Conservation (phyloP, 1,284 basidiomycete genomes). For the Irpex sp. region DNA sequence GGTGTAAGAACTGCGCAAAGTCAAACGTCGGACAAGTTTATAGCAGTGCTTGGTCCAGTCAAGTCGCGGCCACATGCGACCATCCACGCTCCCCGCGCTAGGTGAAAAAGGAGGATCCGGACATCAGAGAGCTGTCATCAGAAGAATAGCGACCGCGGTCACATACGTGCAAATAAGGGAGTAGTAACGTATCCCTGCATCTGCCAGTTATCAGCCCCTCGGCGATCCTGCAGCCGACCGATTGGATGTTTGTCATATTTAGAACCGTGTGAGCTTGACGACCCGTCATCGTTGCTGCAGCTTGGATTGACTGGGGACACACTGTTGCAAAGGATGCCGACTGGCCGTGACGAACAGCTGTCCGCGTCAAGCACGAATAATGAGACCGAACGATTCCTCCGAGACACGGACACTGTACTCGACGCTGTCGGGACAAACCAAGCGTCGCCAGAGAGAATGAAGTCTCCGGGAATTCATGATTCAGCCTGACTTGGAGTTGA, state of each 20-base stretch:
- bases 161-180: neutral
- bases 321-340: neutral
- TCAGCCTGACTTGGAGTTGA: neutral
- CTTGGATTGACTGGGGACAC: neutral
- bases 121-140: neutral
- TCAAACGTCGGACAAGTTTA: neutral
- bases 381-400: neutral
- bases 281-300: neutral
- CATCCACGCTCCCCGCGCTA: neutral
- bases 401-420: neutral
- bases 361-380: neutral
- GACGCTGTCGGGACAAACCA: neutral
- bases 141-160: neutral
- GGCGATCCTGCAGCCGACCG: neutral
- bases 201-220: neutral
- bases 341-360: neutral
- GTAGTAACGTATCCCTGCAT: neutral
- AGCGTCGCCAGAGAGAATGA: neutral
- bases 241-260: neutral
- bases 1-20: neutral
- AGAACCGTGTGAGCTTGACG: neutral
- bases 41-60: neutral
- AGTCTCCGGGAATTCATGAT: neutral
- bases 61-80: neutral
- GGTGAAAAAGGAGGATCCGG: neutral